phyloP scores from a whole-genome alignment of 345 rosid genomes.

The Aquilaria malaccensis region DNA sequence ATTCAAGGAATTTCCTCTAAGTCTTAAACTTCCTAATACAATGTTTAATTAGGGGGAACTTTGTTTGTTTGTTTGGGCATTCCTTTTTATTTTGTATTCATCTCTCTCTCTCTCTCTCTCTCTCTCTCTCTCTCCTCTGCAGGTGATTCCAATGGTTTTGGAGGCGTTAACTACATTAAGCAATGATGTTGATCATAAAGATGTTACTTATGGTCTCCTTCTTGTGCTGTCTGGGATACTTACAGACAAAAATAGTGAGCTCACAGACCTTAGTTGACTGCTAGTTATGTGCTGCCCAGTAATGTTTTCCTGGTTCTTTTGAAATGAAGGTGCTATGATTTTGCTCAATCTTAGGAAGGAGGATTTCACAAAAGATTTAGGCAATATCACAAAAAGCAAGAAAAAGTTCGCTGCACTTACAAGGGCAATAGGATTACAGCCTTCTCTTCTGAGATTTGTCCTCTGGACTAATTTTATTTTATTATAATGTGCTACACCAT shows the following conservation, averaged over 20 bases:
- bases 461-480: no score
- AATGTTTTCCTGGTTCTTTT: no score
- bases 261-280: slow-evolving; percentile 7
- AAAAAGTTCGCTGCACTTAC: no score
- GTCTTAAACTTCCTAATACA: slow-evolving; percentile 2
- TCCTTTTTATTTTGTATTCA: no score
- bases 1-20: no score
- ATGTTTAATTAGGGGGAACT: slow-evolving; percentile 8
- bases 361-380: no score
- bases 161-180: slow-evolving; percentile 55
- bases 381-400: no score
- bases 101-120: neutral
- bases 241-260: slow-evolving; percentile 57
- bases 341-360: no score
- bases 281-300: neutral
- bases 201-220: slow-evolving; percentile 54
- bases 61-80: slow-evolving; percentile 6
- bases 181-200: slow-evolving; percentile 42
- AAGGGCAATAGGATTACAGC: no score
- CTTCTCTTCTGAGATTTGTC: no score
- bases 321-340: no score
- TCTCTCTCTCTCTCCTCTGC: slow-evolving; percentile 13
- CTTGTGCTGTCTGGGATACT: slow-evolving; percentile 75
- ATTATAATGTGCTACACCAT: no score
- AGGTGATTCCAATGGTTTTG: slow-evolving; percentile 62